These are phyloP conservation scores for Orbilia ellipsospora DNA, from an alignment of 2,329 filamentous ascomycete genomes.

Conservation along the genomic window DNA sequence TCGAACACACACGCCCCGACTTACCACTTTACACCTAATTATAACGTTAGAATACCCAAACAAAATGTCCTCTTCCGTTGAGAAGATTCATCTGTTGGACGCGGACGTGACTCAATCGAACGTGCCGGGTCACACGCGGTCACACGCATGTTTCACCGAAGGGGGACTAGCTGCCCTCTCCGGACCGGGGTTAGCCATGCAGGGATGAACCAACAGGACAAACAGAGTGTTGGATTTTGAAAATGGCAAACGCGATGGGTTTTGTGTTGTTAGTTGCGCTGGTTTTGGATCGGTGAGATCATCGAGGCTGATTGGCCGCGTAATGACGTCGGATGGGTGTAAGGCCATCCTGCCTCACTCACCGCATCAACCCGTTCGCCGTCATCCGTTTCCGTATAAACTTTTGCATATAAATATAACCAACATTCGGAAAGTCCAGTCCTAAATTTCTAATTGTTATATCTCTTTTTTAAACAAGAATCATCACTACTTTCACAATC, in stretches of 20 bases:
- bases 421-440: not conserved
- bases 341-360: conserved; percentile 2
- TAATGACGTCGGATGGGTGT: conserved; percentile 33
- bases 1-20: too few relatives aligned
- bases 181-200: too few relatives aligned
- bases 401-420: conserved; percentile 21
- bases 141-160: not conserved
- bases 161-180: not conserved
- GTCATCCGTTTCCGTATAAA: not conserved
- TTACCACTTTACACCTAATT: too few relatives aligned
- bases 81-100: not conserved
- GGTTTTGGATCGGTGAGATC: conserved; percentile 33
- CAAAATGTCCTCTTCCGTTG: too few relatives aligned
- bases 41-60: too few relatives aligned
- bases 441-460: not conserved
- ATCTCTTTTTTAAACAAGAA: not conserved
- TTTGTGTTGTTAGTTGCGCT: conserved; percentile 26
- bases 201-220: too few relatives aligned
- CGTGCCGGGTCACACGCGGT: conserved; percentile 4
- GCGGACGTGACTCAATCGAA: conserved; percentile 22
- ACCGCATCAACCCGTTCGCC: not conserved
- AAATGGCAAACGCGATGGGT: not conserved
- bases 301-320: conserved; percentile 17
- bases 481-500: not conserved
- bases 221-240: conserved; percentile 24